These are phyloP conservation scores for Metschnikowia picachoensis DNA, from an alignment of 805 yeast genomes.

Conservation along the genomic window DNA sequence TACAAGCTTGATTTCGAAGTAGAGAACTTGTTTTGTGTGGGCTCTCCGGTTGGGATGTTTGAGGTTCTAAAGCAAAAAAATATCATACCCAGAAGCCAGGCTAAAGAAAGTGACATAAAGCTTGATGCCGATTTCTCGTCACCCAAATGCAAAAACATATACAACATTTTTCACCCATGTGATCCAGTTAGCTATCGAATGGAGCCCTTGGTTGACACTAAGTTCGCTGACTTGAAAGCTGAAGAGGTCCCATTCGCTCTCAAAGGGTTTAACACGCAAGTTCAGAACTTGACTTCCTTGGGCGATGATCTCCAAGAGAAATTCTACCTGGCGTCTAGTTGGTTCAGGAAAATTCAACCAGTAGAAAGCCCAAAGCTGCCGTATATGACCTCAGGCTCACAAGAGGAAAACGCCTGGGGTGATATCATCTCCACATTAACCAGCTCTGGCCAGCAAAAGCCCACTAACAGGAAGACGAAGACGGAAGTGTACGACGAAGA, in stretches of 20 bases:
- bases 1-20: constrained; percentile 59
- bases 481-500: constrained; percentile 26
- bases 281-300: constrained; percentile 38
- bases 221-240: constrained; percentile 49
- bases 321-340: constrained; percentile 32
- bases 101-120: constrained; percentile 11
- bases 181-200: constrained; percentile 89
- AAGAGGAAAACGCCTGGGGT: constrained; percentile 37
- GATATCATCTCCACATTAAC: constrained; percentile 33
- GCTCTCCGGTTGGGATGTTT: constrained; percentile 89
- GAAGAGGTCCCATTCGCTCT: constrained; percentile 54
- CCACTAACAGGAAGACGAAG: constrained; percentile 18
- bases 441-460: constrained; percentile 17
- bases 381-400: constrained; percentile 5
- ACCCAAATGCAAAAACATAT: constrained; percentile 64
- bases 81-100: constrained; percentile 42
- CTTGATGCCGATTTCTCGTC: constrained; percentile 24
- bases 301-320: constrained; percentile 37
- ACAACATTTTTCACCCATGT: constrained; percentile 83
- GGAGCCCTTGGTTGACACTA: constrained; percentile 70
- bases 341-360: constrained; percentile 23
- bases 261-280: constrained; percentile 49
- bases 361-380: constrained; percentile 10
- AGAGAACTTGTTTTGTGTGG: constrained; percentile 72
- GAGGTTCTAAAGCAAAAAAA: constrained; percentile 65